Percentiles rank a stretch among this genome's conserved stretches.
Conservation (phyloP, 805 yeast species). For the Saccharomyces jurei region DNA sequence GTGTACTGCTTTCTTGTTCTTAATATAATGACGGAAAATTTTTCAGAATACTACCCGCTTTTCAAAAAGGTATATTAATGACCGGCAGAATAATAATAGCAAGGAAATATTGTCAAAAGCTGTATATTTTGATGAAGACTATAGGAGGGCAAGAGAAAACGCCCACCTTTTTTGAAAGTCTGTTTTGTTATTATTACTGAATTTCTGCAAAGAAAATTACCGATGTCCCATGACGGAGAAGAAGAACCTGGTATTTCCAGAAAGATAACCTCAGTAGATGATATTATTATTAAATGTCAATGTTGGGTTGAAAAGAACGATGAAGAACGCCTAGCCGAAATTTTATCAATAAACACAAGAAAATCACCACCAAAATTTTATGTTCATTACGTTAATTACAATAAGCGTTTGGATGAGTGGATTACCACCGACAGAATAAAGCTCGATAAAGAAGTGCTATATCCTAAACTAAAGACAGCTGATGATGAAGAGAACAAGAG, state of each 20-base stretch:
- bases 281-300: conserved; percentile 69
- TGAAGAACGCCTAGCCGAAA: conserved; percentile 74
- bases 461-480: conserved; percentile 54
- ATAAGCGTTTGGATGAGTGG: conserved; percentile 97
- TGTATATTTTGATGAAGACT: not conserved
- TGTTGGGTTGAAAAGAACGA: conserved; percentile 76
- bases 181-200: not conserved
- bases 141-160: not conserved
- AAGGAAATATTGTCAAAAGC: not conserved
- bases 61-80: not conserved
- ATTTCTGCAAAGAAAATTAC: not conserved
- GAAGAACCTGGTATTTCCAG: conserved; percentile 23
- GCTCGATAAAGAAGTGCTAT: conserved; percentile 55
- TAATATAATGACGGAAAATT: not conserved
- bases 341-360: conserved; percentile 64
- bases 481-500: conserved; percentile 35
- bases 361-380: conserved; percentile 76
- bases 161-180: not conserved
- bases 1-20: not conserved
- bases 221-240: conserved; percentile 17
- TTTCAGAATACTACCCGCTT: not conserved
- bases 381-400: conserved; percentile 90
- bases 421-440: conserved; percentile 65
- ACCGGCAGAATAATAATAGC: not conserved
- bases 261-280: conserved; percentile 34